Conservation (phyloP, 2,329 filamentous ascomycete genomes). For the Phoma sp. region DNA sequence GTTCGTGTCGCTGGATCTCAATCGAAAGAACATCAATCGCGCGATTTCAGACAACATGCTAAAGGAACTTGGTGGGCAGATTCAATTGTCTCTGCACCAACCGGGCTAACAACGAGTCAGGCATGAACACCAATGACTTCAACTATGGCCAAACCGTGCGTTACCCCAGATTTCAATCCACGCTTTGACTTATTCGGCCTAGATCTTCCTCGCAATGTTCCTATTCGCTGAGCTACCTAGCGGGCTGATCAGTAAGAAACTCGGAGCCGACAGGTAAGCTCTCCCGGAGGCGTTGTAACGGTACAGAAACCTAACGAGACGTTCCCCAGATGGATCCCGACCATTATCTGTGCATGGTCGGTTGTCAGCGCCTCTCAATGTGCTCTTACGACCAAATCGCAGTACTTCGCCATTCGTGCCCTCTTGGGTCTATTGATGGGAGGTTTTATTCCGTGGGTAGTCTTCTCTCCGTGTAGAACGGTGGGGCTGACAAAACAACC, state of each 20-base stretch:
- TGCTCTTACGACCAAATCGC: slow-evolving; percentile 40
- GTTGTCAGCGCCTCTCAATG: slow-evolving; percentile 48
- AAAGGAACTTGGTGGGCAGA: slow-evolving; percentile 35
- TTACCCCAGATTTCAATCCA: background rate
- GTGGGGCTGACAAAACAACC: slow-evolving; percentile 41
- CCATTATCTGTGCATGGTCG: slow-evolving; percentile 47
- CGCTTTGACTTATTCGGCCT: slow-evolving; percentile 6
- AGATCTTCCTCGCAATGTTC: slow-evolving; percentile 51
- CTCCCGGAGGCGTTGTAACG: no score
- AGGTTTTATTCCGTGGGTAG: slow-evolving; percentile 34
- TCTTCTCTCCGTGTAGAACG: no score
- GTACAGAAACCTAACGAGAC: no score
- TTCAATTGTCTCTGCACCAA: background rate
- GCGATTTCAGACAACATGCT: slow-evolving; percentile 47
- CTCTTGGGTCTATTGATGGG: slow-evolving; percentile 52
- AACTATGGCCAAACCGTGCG: slow-evolving; percentile 51
- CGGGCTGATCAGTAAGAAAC: slow-evolving; percentile 59
- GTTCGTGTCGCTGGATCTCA: slow-evolving; percentile 58
- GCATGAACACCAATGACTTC: slow-evolving; percentile 41
- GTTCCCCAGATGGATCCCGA: slow-evolving; percentile 43
- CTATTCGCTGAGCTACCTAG: slow-evolving; percentile 59
- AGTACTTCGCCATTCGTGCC: slow-evolving; percentile 50
- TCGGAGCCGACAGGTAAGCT: slow-evolving; percentile 53
- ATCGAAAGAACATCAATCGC: slow-evolving; percentile 57
- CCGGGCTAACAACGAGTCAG: slow-evolving; percentile 19